These are phyloP conservation scores for Kurtzmaniella quercitrusa DNA, from an alignment of 1,139 yeast genomes.

Conservation along the genomic window DNA sequence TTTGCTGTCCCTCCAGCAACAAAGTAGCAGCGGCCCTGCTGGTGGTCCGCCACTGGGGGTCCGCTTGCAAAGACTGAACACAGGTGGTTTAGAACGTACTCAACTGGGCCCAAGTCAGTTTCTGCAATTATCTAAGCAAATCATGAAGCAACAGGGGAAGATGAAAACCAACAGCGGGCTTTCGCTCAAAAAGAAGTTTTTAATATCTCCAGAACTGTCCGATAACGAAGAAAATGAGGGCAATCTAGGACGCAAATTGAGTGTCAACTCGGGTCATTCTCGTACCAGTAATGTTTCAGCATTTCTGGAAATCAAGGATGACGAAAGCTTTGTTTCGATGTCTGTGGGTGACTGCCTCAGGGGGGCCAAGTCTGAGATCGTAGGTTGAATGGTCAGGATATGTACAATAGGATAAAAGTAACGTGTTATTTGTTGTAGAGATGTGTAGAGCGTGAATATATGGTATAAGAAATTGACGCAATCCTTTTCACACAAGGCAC, in stretches of 20 bases:
- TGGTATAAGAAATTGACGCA: too few relatives aligned
- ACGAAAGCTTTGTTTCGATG: slow-evolving; percentile 34
- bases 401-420: slow-evolving; percentile 1
- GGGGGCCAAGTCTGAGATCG: slow-evolving; percentile 35
- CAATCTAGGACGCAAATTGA: slow-evolving; percentile 3
- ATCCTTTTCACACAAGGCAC: too few relatives aligned
- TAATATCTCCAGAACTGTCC: slow-evolving; percentile 27
- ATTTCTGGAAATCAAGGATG: slow-evolving; percentile 8
- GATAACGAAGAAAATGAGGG: slow-evolving; percentile 18
- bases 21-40: background rate
- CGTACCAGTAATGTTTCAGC: slow-evolving; percentile 1
- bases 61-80: slow-evolving; percentile 4
- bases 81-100: slow-evolving; percentile 7
- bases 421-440: background rate
- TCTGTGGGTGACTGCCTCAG: slow-evolving; percentile 40
- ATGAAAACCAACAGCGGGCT: slow-evolving; percentile 9
- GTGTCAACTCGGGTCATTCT: slow-evolving; percentile 4
- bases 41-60: slow-evolving; percentile 2
- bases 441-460: too few relatives aligned
- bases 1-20: slow-evolving; percentile 5
- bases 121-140: slow-evolving; percentile 18
- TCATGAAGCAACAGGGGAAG: slow-evolving; percentile 9
- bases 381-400: slow-evolving; percentile 10
- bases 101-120: slow-evolving; percentile 6
- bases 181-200: slow-evolving; percentile 16